phyloP scores from a whole-genome alignment of 805 yeast species.

The Isabelozyma heimii region DNA sequence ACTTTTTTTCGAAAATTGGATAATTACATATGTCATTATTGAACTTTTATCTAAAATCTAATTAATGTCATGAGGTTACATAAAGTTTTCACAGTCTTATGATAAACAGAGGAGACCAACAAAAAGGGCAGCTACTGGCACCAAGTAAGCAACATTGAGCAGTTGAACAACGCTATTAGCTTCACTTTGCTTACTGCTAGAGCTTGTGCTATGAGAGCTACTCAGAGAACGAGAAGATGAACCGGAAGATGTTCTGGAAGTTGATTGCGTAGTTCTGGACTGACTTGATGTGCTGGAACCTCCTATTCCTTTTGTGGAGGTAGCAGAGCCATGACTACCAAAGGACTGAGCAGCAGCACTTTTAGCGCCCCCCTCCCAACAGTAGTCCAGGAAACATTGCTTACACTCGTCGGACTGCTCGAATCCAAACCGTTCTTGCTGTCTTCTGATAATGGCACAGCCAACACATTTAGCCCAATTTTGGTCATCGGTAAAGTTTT shows the following conservation, averaged over 20 bases:
- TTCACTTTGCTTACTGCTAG: neutral
- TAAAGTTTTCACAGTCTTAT: too few species aligned
- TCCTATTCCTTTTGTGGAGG: neutral
- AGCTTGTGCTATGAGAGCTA: neutral
- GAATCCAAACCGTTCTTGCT: constrained; percentile 63
- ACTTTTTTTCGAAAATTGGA: too few species aligned
- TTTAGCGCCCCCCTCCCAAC: constrained; percentile 60
- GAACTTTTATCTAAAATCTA: too few species aligned
- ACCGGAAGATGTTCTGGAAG: neutral
- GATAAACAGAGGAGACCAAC: neutral
- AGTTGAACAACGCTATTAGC: neutral
- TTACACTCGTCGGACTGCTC: constrained; percentile 67
- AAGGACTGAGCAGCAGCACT: constrained; percentile 8
- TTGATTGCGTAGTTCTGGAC: neutral
- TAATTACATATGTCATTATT: too few species aligned
- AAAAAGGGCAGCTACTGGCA: neutral
- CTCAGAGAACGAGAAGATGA: neutral
- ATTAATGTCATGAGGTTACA: too few species aligned
- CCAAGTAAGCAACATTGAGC: neutral
- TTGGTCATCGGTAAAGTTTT: constrained; percentile 62
- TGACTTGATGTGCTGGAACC: neutral
- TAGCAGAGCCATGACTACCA: neutral
- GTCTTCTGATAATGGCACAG: constrained; percentile 78
- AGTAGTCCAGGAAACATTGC: constrained; percentile 66
- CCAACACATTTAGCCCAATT: constrained; percentile 77